A percentile compares a stretch with the other conserved stretches of the same genome.
These are phyloP conservation scores for Colletotrichum tropicale DNA, from an alignment of 2,329 filamentous ascomycete genomes.

Conservation along the genomic window DNA sequence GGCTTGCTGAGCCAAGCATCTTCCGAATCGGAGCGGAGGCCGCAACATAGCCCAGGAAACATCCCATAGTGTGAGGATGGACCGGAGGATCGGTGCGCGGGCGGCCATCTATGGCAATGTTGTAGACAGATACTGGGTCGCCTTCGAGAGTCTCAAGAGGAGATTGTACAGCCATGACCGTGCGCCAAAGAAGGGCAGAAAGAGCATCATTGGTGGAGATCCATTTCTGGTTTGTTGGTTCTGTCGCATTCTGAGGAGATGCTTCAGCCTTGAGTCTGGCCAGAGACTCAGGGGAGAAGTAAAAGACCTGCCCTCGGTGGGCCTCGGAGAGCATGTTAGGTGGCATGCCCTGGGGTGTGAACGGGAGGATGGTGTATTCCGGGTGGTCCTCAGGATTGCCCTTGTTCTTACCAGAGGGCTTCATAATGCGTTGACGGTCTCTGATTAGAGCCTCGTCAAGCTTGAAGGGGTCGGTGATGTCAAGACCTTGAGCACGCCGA, in stretches of 20 bases:
- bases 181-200: constrained; percentile 6
- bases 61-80: not conserved
- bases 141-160: constrained; percentile 1
- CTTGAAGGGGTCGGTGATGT: not conserved
- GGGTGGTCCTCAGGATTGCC: not conserved
- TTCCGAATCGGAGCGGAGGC: not conserved
- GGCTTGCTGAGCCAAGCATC: not conserved
- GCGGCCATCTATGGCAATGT: not conserved
- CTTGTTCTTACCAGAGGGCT: not conserved
- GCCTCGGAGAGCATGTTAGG: not conserved
- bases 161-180: not conserved
- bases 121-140: not conserved
- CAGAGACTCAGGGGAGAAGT: constrained; percentile 4
- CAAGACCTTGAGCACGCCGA: not conserved
- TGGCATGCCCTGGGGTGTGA: not conserved
- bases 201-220: constrained; percentile 10
- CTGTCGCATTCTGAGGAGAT: not conserved
- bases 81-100: not conserved
- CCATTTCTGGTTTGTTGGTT: not conserved
- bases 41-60: not conserved
- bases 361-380: constrained; percentile 7
- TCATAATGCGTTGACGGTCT: not conserved
- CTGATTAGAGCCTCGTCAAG: not conserved
- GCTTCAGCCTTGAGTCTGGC: constrained; percentile 1
- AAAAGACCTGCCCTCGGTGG: not conserved